Evolutionary conservation across 495 filamentous ascomycete species (phyloP).

Genomic region (Geopyxis carbonaria): DNA sequence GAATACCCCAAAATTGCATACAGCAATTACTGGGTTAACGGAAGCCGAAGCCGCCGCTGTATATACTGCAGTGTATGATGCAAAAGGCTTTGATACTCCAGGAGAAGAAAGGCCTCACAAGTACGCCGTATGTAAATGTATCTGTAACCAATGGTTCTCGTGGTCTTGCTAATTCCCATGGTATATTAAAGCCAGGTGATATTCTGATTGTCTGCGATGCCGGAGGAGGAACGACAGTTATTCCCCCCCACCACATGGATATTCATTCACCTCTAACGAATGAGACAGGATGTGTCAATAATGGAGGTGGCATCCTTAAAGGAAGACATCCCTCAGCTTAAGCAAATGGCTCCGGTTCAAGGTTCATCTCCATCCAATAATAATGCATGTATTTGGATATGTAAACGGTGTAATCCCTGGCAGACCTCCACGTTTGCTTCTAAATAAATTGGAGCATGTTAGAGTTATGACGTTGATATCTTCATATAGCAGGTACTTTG

Average conservation of each 20-base stretch:
- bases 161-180: not conserved
- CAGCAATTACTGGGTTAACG: not conserved
- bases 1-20: not conserved
- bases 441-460: too few species aligned
- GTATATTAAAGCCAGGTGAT: not conserved
- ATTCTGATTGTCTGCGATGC: slow-evolving; percentile 1
- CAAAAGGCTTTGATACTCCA: not conserved
- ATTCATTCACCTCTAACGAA: too few species aligned
- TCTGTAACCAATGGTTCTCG: not conserved
- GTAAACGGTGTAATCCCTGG: too few species aligned
- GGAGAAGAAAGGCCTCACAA: not conserved
- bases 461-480: too few species aligned
- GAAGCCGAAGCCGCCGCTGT: slow-evolving; percentile 1
- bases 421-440: too few species aligned
- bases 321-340: slow-evolving; percentile 1
- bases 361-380: too few species aligned
- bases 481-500: too few species aligned
- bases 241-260: too few species aligned
- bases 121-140: not conserved
- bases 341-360: not conserved
- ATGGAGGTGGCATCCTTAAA: not conserved
- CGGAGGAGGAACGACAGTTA: slow-evolving; percentile 2
- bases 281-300: slow-evolving; percentile 1
- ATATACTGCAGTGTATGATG: not conserved
- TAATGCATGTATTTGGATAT: too few species aligned